Percentiles rank a stretch among this genome's conserved stretches.
Conservation (phyloP, 2,329 filamentous ascomycete genomes). For the Hypoxylon sp. region DNA sequence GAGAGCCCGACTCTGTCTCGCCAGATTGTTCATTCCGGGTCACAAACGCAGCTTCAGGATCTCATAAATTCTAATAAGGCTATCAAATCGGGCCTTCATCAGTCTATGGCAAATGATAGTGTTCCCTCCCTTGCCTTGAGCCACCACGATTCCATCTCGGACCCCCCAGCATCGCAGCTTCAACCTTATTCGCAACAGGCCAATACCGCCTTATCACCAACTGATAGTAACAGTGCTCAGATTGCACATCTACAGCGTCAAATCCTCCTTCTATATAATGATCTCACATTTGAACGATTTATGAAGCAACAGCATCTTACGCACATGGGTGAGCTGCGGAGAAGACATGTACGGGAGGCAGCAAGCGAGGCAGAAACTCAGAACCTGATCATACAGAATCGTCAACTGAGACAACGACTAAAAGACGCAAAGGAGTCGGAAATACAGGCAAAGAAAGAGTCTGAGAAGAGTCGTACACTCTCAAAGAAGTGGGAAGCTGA, state of each 20-base stretch:
- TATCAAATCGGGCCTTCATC: slow-evolving; percentile 69
- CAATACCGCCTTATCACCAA: slow-evolving; percentile 51
- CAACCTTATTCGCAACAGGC: slow-evolving; percentile 50
- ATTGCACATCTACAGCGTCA: slow-evolving; percentile 76
- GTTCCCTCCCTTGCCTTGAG: slow-evolving; percentile 68
- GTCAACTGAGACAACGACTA: slow-evolving; percentile 78
- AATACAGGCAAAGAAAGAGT: slow-evolving; percentile 78
- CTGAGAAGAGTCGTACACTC: slow-evolving; percentile 78
- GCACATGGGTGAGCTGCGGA: slow-evolving; percentile 83
- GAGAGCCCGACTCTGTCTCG: slow-evolving; percentile 77
- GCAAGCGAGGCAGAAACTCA: slow-evolving; percentile 87
- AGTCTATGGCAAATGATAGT: slow-evolving; percentile 71
- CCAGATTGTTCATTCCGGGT: slow-evolving; percentile 62
- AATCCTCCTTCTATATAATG: slow-evolving; percentile 82
- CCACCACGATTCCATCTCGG: slow-evolving; percentile 63
- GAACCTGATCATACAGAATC: slow-evolving; percentile 83
- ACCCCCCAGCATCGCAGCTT: slow-evolving; percentile 55
- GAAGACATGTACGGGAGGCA: slow-evolving; percentile 81
- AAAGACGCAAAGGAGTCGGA: slow-evolving; percentile 81
- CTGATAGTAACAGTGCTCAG: slow-evolving; percentile 46
- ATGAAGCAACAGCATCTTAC: slow-evolving; percentile 87
- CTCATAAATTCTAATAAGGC: slow-evolving; percentile 73
- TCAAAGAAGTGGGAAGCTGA: slow-evolving; percentile 85
- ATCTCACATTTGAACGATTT: slow-evolving; percentile 86
- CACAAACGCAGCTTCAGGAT: slow-evolving; percentile 72